Evolutionary conservation across 2,329 filamentous ascomycete species (phyloP), one percentile per base, ranked within the genome.

Genomic region (Parastagonospora nodorum): DNA sequence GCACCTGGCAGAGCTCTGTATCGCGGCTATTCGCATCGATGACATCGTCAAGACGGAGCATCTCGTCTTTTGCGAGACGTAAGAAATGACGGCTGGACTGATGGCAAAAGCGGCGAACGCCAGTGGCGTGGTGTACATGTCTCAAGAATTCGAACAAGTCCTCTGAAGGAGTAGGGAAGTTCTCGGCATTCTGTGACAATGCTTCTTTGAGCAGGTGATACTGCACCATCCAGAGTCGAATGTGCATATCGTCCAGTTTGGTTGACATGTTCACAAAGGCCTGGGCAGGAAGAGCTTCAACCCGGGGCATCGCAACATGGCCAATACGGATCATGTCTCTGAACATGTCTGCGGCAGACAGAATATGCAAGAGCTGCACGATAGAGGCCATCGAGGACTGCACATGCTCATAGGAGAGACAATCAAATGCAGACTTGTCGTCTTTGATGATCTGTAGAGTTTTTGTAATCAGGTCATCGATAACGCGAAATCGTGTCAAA

Each of bases 291-390:
- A 74, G 76, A 53, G 64, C 84, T 68, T 77, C 84, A 74, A 78
- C 75, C 76, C 66, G 84, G 71, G 87, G 85, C 2, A 86, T 77
- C 5, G 83, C 78, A 4, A 82, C 80, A 63, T 92, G 85, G 1
- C 91, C 91, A 37, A 95, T 84, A 14, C 89, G 85, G n/a, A 95
- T 80, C 45, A 91, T 85, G 66, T 97, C 94, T 60, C 97, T 92
- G 56, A 88, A 89, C 55, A 96, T 80, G 9, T 90, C 85, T 32
- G 89, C 88, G 8, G 87, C 84, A 61, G 97, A 91, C 3, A 97
- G 75, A 2, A 97, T 79, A 55, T 87, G 87, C 51, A 84, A 83
- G 29, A 97, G 74, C 49, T 86, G 85, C 9, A 86, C 84, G 16
- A 97, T 74, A 7, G 90, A 87, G 15, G 83, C 81, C 64, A 92